Percentiles rank a stretch among this genome's conserved stretches.
phyloP scores from a whole-genome alignment of 352 stramenopile genomes.

The Pythium guiyangense region DNA sequence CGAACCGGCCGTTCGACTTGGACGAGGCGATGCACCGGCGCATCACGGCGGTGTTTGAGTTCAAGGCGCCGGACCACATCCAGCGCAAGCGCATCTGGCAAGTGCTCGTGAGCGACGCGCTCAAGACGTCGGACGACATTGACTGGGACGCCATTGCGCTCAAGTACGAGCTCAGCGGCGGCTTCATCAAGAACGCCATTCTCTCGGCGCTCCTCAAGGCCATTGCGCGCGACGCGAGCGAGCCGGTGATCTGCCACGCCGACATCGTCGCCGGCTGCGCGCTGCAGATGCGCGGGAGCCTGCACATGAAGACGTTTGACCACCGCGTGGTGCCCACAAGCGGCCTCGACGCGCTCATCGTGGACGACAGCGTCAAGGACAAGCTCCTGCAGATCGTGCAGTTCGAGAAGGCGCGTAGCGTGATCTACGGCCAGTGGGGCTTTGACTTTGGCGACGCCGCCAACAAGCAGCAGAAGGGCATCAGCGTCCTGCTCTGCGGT shows the following conservation, averaged over 20 bases:
- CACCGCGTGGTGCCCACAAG: slow-evolving; percentile 77
- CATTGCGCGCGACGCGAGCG: slow-evolving; percentile 50
- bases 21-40: slow-evolving; percentile 89
- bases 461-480: slow-evolving; percentile 83
- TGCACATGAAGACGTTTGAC: slow-evolving; percentile 90
- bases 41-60: slow-evolving; percentile 88
- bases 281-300: slow-evolving; percentile 82
- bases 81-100: slow-evolving; percentile 85
- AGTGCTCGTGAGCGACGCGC: slow-evolving; percentile 46
- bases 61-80: slow-evolving; percentile 80
- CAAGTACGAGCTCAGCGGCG: slow-evolving; percentile 87
- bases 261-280: slow-evolving; percentile 79
- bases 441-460: slow-evolving; percentile 80
- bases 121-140: slow-evolving; percentile 59
- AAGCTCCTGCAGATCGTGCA: slow-evolving; percentile 68
- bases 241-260: slow-evolving; percentile 64
- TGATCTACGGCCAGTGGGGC: slow-evolving; percentile 85
- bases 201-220: slow-evolving; percentile 77
- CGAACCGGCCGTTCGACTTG: slow-evolving; percentile 85
- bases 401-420: slow-evolving; percentile 81
- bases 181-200: slow-evolving; percentile 91
- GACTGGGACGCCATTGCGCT: slow-evolving; percentile 82
- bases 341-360: slow-evolving; percentile 71
- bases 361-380: slow-evolving; percentile 55
- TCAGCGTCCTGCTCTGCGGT: slow-evolving; percentile 70